These are phyloP conservation scores for Theobroma cacao DNA, from an alignment of 345 rosid genomes.

Conservation along the genomic window DNA sequence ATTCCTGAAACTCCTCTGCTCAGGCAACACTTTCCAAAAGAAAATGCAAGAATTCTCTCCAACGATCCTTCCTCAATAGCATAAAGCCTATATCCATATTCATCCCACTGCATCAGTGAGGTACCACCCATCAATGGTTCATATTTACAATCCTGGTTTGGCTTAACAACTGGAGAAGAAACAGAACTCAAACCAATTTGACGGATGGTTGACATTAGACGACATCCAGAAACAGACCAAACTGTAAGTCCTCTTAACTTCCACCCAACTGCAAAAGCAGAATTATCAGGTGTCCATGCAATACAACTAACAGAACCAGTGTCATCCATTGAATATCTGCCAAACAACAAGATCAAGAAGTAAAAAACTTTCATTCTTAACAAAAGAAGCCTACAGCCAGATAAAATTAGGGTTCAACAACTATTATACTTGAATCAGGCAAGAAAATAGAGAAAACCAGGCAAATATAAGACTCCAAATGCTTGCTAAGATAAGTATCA, in stretches of 20 bases:
- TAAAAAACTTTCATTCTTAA: not conserved
- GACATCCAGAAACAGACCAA: conserved; percentile 98
- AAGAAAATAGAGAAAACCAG: not conserved
- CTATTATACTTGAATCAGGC: not conserved
- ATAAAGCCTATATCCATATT: conserved; percentile 83
- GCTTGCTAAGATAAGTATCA: not conserved
- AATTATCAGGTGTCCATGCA: conserved; percentile 96
- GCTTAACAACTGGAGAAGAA: conserved; percentile 74
- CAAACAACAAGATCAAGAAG: conserved; percentile 20
- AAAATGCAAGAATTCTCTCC: conserved; percentile 87
- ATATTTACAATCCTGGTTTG: conserved; percentile 68
- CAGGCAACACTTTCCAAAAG: conserved; percentile 95
- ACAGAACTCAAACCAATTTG: conserved; percentile 84
- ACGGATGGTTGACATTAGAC: conserved; percentile 96
- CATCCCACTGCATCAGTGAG: conserved; percentile 94
- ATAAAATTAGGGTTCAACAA: not conserved
- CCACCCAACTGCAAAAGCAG: conserved; percentile 99
- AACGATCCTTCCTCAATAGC: conserved; percentile 83
- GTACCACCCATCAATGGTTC: conserved; percentile 93
- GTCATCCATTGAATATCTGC: conserved; percentile 86
- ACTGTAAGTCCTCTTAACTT: conserved; percentile 92
- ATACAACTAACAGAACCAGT: conserved; percentile 93
- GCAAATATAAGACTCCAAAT: not conserved
- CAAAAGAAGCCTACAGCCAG: not conserved
- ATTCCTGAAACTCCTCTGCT: conserved; percentile 92